Conservation (phyloP, 1,284 basidiomycete species). For the Rhodotorula sp. region DNA sequence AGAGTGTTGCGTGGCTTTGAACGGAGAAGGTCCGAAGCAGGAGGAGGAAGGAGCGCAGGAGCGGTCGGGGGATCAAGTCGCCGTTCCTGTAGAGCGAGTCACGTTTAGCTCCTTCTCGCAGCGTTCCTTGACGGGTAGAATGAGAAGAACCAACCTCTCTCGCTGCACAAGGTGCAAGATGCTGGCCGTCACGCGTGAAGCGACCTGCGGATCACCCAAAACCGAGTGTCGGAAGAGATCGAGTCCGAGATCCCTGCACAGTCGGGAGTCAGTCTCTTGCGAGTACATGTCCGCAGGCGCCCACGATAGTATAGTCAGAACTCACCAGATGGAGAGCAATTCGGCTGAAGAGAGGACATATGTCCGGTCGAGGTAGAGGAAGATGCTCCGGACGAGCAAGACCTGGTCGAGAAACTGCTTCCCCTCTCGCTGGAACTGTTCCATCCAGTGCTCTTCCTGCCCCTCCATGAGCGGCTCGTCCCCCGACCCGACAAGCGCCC, state of each 20-base stretch:
- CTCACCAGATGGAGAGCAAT: conserved; percentile 43
- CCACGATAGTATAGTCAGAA: background rate
- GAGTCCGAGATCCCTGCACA: conserved; percentile 45
- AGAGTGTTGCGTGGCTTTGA: conserved; percentile 25
- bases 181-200: conserved; percentile 17
- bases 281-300: background rate
- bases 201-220: conserved; percentile 30
- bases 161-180: conserved; percentile 23
- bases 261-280: background rate
- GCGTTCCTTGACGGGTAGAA: too few relatives aligned
- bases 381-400: conserved; percentile 44
- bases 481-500: conserved; percentile 1
- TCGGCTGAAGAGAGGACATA: conserved; percentile 40
- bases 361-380: conserved; percentile 45
- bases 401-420: conserved; percentile 37
- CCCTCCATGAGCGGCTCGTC: background rate
- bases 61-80: conserved; percentile 25
- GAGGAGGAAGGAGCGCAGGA: conserved; percentile 35
- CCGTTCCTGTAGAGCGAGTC: conserved; percentile 30
- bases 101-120: background rate
- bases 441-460: conserved; percentile 21
- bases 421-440: conserved; percentile 12
- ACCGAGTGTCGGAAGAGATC: conserved; percentile 43
- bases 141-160: conserved; percentile 34
- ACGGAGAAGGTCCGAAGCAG: conserved; percentile 39